These are phyloP conservation scores for Lentinula sp. DNA, from an alignment of 768 basidiomycete genomes.

Conservation along the genomic window DNA sequence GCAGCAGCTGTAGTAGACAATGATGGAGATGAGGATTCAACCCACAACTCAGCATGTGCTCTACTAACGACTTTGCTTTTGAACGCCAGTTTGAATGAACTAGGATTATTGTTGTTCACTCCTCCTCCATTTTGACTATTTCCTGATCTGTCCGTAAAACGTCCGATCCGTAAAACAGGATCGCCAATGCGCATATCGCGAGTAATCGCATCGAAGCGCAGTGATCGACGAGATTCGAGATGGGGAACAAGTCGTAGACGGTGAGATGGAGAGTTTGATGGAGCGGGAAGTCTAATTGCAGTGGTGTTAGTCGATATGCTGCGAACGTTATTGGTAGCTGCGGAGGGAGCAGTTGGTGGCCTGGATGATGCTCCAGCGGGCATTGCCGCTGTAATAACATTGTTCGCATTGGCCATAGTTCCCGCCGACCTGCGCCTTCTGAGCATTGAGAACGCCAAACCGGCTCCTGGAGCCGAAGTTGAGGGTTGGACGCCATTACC, in stretches of 20 bases:
- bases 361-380: background rate
- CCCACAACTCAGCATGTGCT: conserved; percentile 93
- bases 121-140: conserved; percentile 57
- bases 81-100: conserved; percentile 71
- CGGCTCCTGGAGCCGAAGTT: background rate
- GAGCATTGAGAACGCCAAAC: background rate
- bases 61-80: conserved; percentile 93
- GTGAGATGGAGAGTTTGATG: conserved; percentile 26
- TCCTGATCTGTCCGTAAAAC: conserved; percentile 87
- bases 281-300: background rate
- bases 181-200: conserved; percentile 75
- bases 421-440: background rate
- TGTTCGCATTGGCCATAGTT: background rate
- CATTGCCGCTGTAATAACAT: background rate
- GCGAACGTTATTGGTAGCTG: conserved; percentile 11
- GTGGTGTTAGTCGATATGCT: conserved; percentile 1
- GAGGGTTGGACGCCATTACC: conserved; percentile 6
- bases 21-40: conserved; percentile 36
- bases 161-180: conserved; percentile 76
- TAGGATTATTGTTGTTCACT: conserved; percentile 40
- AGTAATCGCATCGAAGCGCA: conserved; percentile 88
- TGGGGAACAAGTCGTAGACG: conserved; percentile 94
- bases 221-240: conserved; percentile 82
- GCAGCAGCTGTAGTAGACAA: background rate
- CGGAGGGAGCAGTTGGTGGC: background rate